phyloP scores from a whole-genome alignment of 441 rosid genomes.

The Erodium moschatum region DNA sequence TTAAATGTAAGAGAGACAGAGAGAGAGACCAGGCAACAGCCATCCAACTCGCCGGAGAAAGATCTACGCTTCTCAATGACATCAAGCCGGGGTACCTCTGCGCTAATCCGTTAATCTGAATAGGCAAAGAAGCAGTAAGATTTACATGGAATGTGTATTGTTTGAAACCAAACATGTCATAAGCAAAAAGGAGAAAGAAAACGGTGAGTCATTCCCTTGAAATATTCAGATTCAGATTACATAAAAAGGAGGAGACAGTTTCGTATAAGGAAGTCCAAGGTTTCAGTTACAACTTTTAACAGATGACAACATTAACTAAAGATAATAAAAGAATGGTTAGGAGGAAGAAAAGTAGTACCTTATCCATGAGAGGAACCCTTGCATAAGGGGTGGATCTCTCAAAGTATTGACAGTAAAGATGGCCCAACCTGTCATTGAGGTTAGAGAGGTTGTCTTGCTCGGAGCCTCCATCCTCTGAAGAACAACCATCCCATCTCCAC shows the following conservation, averaged over 20 bases:
- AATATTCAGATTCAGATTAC: neutral
- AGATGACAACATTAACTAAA: neutral
- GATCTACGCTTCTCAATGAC: constrained; percentile 26
- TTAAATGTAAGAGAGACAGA: neutral
- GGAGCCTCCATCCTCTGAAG: constrained; percentile 2
- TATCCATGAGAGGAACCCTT: constrained; percentile 1
- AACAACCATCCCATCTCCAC: constrained; percentile 9
- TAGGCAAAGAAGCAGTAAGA: neutral
- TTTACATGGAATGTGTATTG: neutral
- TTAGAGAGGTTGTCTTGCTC: neutral
- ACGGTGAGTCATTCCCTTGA: neutral
- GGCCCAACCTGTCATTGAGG: neutral
- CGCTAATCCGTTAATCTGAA: constrained; percentile 22
- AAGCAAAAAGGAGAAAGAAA: neutral
- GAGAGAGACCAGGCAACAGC: constrained; percentile 22
- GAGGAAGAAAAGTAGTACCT: neutral
- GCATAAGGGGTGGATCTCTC: constrained; percentile 1
- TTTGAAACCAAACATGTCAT: neutral
- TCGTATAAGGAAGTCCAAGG: constrained; percentile 2
- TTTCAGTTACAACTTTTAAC: neutral
- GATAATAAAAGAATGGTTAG: neutral
- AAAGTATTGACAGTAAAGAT: constrained; percentile 1
- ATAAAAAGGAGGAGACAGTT: neutral
- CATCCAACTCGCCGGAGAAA: constrained; percentile 30
- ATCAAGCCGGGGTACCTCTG: constrained; percentile 22